A percentile compares a stretch with the other conserved stretches of the same genome.
Evolutionary conservation across 1,284 basidiomycete genomes (phyloP).

Genomic region (Malassezia slooffiae): DNA sequence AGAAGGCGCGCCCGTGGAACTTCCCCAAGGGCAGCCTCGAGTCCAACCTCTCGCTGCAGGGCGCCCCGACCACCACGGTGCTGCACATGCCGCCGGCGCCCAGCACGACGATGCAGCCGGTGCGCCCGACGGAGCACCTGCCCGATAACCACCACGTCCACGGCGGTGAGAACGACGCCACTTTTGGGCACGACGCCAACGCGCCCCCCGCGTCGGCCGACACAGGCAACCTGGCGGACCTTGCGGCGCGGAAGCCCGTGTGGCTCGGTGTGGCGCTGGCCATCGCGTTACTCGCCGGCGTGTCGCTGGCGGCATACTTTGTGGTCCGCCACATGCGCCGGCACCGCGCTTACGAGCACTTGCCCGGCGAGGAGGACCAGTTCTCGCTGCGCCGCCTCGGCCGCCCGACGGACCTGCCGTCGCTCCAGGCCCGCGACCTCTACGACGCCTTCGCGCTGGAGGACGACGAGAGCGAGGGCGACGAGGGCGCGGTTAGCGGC

Average conservation of each 20-base stretch:
- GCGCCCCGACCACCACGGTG: slow-evolving; percentile 37
- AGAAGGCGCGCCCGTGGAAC: slow-evolving; percentile 51
- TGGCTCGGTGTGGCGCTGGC: slow-evolving; percentile 74
- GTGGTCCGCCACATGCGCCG: slow-evolving; percentile 52
- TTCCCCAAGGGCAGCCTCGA: slow-evolving; percentile 38
- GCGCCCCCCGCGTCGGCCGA: slow-evolving; percentile 51
- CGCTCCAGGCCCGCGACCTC: slow-evolving; percentile 34
- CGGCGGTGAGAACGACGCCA: slow-evolving; percentile 43
- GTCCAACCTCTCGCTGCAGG: slow-evolving; percentile 50
- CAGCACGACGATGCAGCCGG: slow-evolving; percentile 18
- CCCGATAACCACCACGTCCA: slow-evolving; percentile 62
- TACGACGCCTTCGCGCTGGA: slow-evolving; percentile 48
- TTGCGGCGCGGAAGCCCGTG: slow-evolving; percentile 59
- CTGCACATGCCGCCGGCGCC: slow-evolving; percentile 35
- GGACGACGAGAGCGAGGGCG: slow-evolving; percentile 37
- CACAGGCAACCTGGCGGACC: slow-evolving; percentile 72
- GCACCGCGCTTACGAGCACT: slow-evolving; percentile 56
- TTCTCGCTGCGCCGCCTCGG: slow-evolving; percentile 30
- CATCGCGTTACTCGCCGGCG: slow-evolving; percentile 60
- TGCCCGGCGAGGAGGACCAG: slow-evolving; percentile 58
- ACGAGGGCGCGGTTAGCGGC: too few species aligned
- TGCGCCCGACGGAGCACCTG: slow-evolving; percentile 75
- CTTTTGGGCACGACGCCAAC: slow-evolving; percentile 17
- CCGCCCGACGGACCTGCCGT: slow-evolving; percentile 16
- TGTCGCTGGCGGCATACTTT: slow-evolving; percentile 55